phyloP scores from a whole-genome alignment of 768 basidiomycete species.

The Candolleomyces aberdarensis region DNA sequence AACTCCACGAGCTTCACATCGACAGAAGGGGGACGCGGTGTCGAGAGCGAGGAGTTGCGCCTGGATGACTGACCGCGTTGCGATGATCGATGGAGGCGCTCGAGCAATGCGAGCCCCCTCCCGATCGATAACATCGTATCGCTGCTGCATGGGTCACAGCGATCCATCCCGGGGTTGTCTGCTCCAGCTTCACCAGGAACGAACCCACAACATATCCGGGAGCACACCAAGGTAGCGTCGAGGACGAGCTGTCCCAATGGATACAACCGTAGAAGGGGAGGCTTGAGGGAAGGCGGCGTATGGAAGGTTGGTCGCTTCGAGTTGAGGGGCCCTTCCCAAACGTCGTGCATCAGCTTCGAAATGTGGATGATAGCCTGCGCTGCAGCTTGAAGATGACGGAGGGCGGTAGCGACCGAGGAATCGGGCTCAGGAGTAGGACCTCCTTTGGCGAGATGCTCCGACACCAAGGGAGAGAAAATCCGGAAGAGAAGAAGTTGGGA shows the following conservation, averaged over 20 bases:
- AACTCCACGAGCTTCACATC: neutral
- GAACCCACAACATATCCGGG: neutral
- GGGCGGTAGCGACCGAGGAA: neutral
- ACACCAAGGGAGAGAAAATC: constrained; percentile 59
- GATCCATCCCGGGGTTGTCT: neutral
- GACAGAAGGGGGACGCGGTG: neutral
- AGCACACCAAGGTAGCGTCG: constrained; percentile 2
- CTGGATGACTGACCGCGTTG: neutral
- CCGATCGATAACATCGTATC: constrained; percentile 5
- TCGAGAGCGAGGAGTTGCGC: neutral
- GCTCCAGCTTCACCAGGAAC: neutral
- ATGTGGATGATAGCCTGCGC: constrained; percentile 1
- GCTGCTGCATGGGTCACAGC: neutral
- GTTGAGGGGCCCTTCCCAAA: neutral
- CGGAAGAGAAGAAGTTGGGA: constrained; percentile 61
- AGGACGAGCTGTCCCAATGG: constrained; percentile 1
- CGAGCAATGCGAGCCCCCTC: neutral
- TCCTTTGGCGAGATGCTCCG: neutral
- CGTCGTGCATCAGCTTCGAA: neutral
- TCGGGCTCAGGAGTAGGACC: neutral
- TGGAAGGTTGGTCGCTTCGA: neutral
- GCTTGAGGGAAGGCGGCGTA: neutral
- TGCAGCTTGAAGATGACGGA: neutral
- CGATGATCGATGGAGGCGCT: neutral
- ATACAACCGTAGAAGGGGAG: neutral